Evolutionary conservation across 208 protist species (phyloP).

Genomic region (Acanthamoeba triangularis): DNA sequence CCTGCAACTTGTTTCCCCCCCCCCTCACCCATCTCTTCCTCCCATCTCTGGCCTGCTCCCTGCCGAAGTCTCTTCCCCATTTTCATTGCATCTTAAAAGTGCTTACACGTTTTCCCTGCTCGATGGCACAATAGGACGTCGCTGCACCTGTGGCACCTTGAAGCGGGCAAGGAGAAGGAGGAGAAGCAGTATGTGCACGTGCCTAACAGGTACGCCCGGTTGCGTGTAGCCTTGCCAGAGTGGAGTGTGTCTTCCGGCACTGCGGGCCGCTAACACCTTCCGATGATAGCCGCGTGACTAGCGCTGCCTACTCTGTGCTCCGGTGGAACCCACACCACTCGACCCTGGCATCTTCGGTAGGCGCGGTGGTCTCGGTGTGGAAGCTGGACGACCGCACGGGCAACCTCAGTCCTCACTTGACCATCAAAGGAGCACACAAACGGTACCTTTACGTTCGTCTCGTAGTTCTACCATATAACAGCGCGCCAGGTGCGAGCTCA

Average conservation of each 20-base stretch:
- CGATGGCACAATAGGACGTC: not conserved
- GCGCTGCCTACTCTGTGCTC: not conserved
- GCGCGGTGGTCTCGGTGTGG: not conserved
- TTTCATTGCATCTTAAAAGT: not conserved
- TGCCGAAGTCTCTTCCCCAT: not conserved
- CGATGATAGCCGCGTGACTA: not conserved
- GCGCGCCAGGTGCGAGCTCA: too few relatives aligned
- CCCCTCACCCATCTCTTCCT: not conserved
- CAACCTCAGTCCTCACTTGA: not conserved
- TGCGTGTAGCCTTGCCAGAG: not conserved
- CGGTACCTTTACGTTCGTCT: not conserved
- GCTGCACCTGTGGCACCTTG: not conserved
- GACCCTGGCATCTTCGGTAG: not conserved
- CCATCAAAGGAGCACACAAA: not conserved
- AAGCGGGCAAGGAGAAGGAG: not conserved
- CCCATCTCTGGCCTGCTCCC: not conserved
- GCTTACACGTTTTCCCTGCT: not conserved
- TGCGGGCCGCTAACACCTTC: too few relatives aligned
- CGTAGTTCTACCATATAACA: not conserved
- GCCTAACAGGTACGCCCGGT: not conserved
- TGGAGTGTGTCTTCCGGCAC: too few relatives aligned
- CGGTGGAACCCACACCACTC: conserved; percentile 14
- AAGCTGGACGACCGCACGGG: conserved; percentile 8
- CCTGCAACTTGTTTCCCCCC: not conserved
- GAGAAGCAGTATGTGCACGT: not conserved